phyloP scores from a whole-genome alignment of 257 asterid genomes.

The Handroanthus guayacan region DNA sequence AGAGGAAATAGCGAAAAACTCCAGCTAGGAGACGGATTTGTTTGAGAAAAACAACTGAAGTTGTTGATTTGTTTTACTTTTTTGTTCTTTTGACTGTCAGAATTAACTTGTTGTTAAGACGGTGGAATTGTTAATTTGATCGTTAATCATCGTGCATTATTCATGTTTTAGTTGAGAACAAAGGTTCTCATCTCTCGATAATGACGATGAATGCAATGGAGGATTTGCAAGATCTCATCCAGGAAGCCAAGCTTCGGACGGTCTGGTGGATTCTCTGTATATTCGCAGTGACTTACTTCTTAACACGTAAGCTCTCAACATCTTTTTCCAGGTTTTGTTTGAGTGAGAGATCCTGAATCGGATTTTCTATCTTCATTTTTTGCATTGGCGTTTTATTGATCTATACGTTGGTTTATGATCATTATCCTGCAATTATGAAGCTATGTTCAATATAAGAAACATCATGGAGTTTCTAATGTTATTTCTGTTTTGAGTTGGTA shows the following conservation, averaged over 20 bases:
- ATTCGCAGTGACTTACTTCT: slow-evolving; percentile 71
- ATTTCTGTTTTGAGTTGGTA: neutral
- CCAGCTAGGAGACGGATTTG: slow-evolving; percentile 23
- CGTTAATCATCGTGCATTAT: slow-evolving; percentile 14
- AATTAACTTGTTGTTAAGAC: slow-evolving; percentile 1
- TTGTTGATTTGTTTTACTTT: neutral
- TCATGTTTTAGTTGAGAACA: neutral
- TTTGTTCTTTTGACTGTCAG: neutral
- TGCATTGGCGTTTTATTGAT: slow-evolving; percentile 2
- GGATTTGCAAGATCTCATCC: slow-evolving; percentile 79
- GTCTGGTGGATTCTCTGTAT: slow-evolving; percentile 90
- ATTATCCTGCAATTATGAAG: slow-evolving; percentile 5
- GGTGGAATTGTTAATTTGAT: slow-evolving; percentile 3
- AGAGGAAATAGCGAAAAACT: slow-evolving; percentile 33
- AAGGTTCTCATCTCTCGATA: neutral
- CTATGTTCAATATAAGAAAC: slow-evolving; percentile 10
- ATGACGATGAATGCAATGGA: slow-evolving; percentile 64
- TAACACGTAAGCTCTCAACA: slow-evolving; percentile 66
- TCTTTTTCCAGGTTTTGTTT: slow-evolving; percentile 10
- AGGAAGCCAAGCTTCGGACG: slow-evolving; percentile 92
- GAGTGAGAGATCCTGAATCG: neutral
- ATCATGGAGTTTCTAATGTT: neutral
- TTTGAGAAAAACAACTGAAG: neutral
- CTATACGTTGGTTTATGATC: slow-evolving; percentile 17
- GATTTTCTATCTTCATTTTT: neutral